A percentile compares a stretch with the other conserved stretches of the same genome.
phyloP scores from a whole-genome alignment of 148 eudicot genomes.

The Dysphania ambrosioides region DNA sequence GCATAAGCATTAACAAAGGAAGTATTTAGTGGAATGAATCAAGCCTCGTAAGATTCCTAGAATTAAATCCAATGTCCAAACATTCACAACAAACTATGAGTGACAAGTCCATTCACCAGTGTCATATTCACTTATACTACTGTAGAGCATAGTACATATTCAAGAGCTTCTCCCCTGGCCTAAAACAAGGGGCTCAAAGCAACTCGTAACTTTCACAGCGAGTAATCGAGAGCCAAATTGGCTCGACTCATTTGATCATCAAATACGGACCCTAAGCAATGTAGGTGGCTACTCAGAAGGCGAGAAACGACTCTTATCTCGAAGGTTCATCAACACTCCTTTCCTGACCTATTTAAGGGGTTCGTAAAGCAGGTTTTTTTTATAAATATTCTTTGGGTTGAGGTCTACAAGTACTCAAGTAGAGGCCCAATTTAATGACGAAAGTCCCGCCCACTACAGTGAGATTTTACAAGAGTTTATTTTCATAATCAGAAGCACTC shows the following conservation, averaged over 20 bases:
- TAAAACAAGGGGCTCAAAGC: background rate
- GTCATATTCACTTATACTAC: background rate
- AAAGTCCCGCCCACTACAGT: too few relatives aligned
- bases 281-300: background rate
- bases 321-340: background rate
- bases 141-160: background rate
- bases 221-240: background rate
- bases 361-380: background rate
- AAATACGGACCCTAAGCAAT: background rate
- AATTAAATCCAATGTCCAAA: background rate
- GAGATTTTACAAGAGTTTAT: background rate
- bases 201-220: background rate
- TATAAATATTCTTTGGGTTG: background rate
- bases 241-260: background rate
- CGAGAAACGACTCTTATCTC: background rate
- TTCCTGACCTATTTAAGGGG: background rate
- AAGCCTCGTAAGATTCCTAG: background rate
- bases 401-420: background rate
- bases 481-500: too few relatives aligned
- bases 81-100: background rate
- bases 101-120: too few relatives aligned
- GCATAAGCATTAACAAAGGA: background rate
- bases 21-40: background rate
- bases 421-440: background rate
- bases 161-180: background rate